Percentiles rank a stretch among this genome's conserved stretches.
phyloP scores from a whole-genome alignment of 495 filamentous ascomycete species.

The Letharia lupina region DNA sequence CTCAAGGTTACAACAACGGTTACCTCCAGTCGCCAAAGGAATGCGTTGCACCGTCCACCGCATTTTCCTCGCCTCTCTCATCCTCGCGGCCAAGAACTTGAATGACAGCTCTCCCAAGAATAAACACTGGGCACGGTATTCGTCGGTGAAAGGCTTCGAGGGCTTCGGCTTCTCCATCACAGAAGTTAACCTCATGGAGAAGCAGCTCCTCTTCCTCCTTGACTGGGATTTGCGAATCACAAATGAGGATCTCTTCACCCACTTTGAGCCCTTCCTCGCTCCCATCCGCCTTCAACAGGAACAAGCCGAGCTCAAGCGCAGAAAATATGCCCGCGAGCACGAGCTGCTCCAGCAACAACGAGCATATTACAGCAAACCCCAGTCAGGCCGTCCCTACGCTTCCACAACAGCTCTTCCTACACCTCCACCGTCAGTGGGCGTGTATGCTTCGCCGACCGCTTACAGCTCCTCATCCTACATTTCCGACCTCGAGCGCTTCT shows the following conservation, averaged over 20 bases:
- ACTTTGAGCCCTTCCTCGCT: conserved; percentile 80
- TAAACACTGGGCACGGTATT: conserved; percentile 98
- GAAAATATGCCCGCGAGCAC: conserved; percentile 24
- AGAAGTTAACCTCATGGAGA: conserved; percentile 98
- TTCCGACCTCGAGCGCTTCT: conserved; percentile 29
- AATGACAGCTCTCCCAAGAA: conserved; percentile 97
- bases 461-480: conserved; percentile 32
- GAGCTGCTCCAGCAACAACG: conserved; percentile 32
- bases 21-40: conserved; percentile 92
- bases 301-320: conserved; percentile 26
- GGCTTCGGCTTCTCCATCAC: conserved; percentile 86
- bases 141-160: conserved; percentile 61
- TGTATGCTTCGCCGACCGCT: conserved; percentile 22
- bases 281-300: conserved; percentile 57
- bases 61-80: conserved; percentile 73
- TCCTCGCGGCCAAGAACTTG: conserved; percentile 70
- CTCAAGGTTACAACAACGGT: conserved; percentile 65
- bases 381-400: conserved; percentile 15
- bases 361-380: conserved; percentile 35
- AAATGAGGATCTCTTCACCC: conserved; percentile 73
- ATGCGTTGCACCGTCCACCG: conserved; percentile 93
- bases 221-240: conserved; percentile 87
- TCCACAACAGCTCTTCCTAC: conserved; percentile 20
- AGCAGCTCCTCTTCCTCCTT: conserved; percentile 85
- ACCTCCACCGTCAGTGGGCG: conserved; percentile 16